Base-by-base conservation (phyloP, 352 stramenopile species). In the Blastocystis sp. region DNA sequence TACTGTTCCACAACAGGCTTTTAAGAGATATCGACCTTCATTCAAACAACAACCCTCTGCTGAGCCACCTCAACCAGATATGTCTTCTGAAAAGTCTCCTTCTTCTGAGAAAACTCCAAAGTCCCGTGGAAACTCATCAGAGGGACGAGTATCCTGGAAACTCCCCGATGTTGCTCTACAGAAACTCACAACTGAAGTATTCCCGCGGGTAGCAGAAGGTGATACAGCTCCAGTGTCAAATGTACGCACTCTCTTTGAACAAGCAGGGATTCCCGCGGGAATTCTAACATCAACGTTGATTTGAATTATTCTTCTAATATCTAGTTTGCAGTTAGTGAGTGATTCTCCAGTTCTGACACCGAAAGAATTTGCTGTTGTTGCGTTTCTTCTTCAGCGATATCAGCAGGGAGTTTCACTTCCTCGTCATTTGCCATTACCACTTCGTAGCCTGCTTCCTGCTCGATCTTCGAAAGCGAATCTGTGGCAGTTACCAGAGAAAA, bases 381-480 rank as follows among this genome's bases (percentile, higher is more conserved):
- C 42, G 22, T 84, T 84, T 51, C 57, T 84, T 24, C 73, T 84
- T 33, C 51, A 84, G 73, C 64, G 68, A 44, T n/a, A 69, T 35
- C 73, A 84, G 56, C 73, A 84, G 48, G 73, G 73, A 17, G 53
- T 64, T 51, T 2, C 73, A n/a, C 17, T 84, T 19, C 73, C 73
- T 27, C 57, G 59, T 27, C 73, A 60, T 17, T 15, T 84, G 22
- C 73, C 73, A n/a, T 68, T 54, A 2, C 73, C 73, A 9, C 56
- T 84, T 1, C 51, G 53, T 1, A 19, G 13, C 2, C 22, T 84
- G 27, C 73, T 84, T n/a, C 73, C 73, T 13, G 27, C 51, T 9
- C 17, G 30, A 37, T 35, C 70, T 11, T 57, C 42, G 33, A 24
- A 11, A 17, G 1, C 17, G 27, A 66, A 40, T 30, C 11, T 84